Percentiles rank a stretch among this genome's conserved stretches.
Evolutionary conservation across 768 basidiomycete species (phyloP).

Genomic region (Termitomyces sp.): DNA sequence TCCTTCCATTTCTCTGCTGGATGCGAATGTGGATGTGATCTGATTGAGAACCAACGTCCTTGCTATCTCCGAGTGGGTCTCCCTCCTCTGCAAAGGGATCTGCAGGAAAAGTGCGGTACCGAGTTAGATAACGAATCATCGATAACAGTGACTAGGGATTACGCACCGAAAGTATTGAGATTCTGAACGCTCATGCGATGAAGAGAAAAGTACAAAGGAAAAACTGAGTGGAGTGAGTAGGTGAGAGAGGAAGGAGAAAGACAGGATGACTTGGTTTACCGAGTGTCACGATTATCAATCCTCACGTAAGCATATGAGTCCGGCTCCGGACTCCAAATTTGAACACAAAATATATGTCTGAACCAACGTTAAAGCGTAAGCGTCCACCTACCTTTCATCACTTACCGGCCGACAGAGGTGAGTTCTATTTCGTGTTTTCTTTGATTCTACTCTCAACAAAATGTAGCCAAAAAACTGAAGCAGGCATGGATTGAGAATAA

Average conservation of each 20-base stretch:
- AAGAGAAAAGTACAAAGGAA: constrained; percentile 34
- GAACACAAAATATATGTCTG: constrained; percentile 14
- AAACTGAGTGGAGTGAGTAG: constrained; percentile 38
- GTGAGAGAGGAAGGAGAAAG: constrained; percentile 22
- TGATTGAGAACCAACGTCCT: constrained; percentile 76
- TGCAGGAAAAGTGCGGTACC: constrained; percentile 23
- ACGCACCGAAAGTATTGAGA: constrained; percentile 74
- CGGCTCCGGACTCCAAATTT: background rate
- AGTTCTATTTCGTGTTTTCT: constrained; percentile 5
- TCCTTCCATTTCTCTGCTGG: constrained; percentile 98
- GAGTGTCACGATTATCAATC: constrained; percentile 17
- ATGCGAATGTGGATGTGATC: constrained; percentile 95
- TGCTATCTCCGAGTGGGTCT: constrained; percentile 68
- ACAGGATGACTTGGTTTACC: constrained; percentile 7
- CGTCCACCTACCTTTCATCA: constrained; percentile 70
- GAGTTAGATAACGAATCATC: constrained; percentile 11
- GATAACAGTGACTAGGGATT: constrained; percentile 9
- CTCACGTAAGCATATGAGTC: constrained; percentile 16
- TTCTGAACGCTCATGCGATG: constrained; percentile 96
- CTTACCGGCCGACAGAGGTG: constrained; percentile 60
- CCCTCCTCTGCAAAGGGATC: constrained; percentile 97
- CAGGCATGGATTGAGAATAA: constrained; percentile 71
- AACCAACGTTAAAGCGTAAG: constrained; percentile 37
- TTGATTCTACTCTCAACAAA: constrained; percentile 3
- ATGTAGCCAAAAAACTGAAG: constrained; percentile 74